Evolutionary conservation across 164 flowering plant species (phyloP), one percentile per base, ranked within the genome.

Genomic region (Magnolia sinica): DNA sequence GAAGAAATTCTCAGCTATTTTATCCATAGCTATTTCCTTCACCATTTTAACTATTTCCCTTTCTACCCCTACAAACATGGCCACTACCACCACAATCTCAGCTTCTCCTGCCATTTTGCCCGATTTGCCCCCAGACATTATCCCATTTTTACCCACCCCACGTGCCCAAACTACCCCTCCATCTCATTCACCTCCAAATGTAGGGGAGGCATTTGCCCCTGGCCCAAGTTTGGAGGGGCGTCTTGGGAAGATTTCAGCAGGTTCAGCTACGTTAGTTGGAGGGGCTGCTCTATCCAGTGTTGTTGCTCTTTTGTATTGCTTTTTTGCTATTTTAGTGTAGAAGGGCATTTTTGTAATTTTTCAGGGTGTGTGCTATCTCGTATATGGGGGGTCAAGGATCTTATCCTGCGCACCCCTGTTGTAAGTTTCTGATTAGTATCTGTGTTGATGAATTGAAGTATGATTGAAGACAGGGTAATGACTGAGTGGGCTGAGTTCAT

Each of bases 71-170:
- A 4, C 19, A 18, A 24, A 18, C 16, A 23, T 45, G 19, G 37
- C 72, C n/a, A 8, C 24, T 10, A 24, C 20, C 49, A 29, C 14
- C 5, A 69, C 50, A 27, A 69, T 69, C 50, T 69, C 72, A 16
- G 72, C 72, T 14, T 69, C 72, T 69, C 72, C 72, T 18, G 72
- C 72, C 51, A 45, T 10, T 29, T 69, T 69, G 22, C 72, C 72
- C 50, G 49, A 69, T 69, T 31, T 69, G 45, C 50, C 72, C n/a
- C 72, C 72, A 18, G 72, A 69, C 24, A 45, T 69, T 14, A 11
- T 13, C 19, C 72, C 72, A 45, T 45, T 69, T 19, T 31, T 69
- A 2, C 72, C 72, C 24, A 18, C 72, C 20, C 72, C 72, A 45
- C 49, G 50, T 29, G 49, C 49, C 72, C 49, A 69, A n/a, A 64